These are phyloP conservation scores for Leccinellum rugosiceps DNA, from an alignment of 768 basidiomycete species.

Conservation along the genomic window DNA sequence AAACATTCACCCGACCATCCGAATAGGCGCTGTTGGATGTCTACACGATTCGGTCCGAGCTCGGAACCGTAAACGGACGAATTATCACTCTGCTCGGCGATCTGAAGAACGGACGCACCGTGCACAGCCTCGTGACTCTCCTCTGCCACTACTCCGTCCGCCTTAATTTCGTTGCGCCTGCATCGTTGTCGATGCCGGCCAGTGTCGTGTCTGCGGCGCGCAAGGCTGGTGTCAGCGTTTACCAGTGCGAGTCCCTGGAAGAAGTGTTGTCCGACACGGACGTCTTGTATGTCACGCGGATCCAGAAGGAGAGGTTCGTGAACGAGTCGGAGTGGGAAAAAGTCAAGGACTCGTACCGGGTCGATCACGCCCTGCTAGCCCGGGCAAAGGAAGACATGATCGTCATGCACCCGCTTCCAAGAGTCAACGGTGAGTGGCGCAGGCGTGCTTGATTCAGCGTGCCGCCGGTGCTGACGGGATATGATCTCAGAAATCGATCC, in stretches of 20 bases:
- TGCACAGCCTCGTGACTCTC: slow-evolving; percentile 91
- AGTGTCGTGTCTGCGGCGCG: slow-evolving; percentile 79
- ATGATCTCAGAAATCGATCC: slow-evolving; percentile 86
- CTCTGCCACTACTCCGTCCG: slow-evolving; percentile 90
- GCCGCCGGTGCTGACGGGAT: slow-evolving; percentile 7
- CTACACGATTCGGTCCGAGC: slow-evolving; percentile 95
- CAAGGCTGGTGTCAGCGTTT: slow-evolving; percentile 76
- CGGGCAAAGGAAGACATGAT: slow-evolving; percentile 97
- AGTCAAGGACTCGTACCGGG: slow-evolving; percentile 88
- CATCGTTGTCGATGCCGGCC: slow-evolving; percentile 84
- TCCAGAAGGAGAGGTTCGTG: slow-evolving; percentile 92
- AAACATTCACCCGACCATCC: slow-evolving; percentile 2
- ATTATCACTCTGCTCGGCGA: slow-evolving; percentile 93
- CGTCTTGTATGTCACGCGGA: slow-evolving; percentile 93
- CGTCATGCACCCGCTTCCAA: slow-evolving; percentile 98
- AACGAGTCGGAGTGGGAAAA: slow-evolving; percentile 80
- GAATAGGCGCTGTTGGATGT: slow-evolving; percentile 76
- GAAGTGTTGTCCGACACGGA: slow-evolving; percentile 91
- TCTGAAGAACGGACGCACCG: slow-evolving; percentile 96
- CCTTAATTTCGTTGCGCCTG: slow-evolving; percentile 93
- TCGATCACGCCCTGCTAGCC: slow-evolving; percentile 91
- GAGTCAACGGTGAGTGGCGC: slow-evolving; percentile 69
- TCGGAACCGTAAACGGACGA: slow-evolving; percentile 96
- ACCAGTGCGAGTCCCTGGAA: slow-evolving; percentile 83
- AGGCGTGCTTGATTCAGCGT: not conserved